A percentile compares a stretch with the other conserved stretches of the same genome.
Evolutionary conservation across 257 asterid species (phyloP).

Genomic region (Solanum chilense): DNA sequence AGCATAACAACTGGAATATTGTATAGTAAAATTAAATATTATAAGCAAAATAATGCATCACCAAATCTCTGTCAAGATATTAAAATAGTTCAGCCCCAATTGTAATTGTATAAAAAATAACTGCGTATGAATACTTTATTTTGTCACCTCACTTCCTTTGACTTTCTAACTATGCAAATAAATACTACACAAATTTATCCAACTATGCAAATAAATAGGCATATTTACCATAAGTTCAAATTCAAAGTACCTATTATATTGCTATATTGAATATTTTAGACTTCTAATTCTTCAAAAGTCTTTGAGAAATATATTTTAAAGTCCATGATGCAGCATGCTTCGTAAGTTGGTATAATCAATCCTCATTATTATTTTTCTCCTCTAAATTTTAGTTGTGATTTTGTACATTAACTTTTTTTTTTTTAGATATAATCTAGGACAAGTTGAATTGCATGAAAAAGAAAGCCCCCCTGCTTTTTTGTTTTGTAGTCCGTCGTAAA

Average conservation of each 20-base stretch:
- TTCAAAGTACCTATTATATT: not conserved
- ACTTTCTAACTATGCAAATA: not conserved
- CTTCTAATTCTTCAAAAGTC: not conserved
- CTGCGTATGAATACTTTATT: not conserved
- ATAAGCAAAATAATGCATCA: not conserved
- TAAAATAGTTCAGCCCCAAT: not conserved
- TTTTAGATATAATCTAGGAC: no score
- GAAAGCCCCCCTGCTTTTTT: not conserved
- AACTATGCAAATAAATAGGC: not conserved
- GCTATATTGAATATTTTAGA: not conserved
- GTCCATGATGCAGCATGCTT: not conserved
- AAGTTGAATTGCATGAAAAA: not conserved
- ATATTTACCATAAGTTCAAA: not conserved
- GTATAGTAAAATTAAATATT: not conserved
- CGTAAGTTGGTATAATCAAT: not conserved
- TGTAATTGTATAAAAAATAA: not conserved
- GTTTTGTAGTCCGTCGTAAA: not conserved
- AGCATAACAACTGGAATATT: not conserved
- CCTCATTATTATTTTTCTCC: not conserved
- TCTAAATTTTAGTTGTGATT: not conserved
- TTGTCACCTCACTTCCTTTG: not conserved
- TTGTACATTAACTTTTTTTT: not conserved
- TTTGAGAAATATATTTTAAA: not conserved
- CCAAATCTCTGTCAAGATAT: not conserved
- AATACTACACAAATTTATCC: no score